Conservation (phyloP, 2,329 filamentous ascomycete genomes). For the Coniochaeta sp. region DNA sequence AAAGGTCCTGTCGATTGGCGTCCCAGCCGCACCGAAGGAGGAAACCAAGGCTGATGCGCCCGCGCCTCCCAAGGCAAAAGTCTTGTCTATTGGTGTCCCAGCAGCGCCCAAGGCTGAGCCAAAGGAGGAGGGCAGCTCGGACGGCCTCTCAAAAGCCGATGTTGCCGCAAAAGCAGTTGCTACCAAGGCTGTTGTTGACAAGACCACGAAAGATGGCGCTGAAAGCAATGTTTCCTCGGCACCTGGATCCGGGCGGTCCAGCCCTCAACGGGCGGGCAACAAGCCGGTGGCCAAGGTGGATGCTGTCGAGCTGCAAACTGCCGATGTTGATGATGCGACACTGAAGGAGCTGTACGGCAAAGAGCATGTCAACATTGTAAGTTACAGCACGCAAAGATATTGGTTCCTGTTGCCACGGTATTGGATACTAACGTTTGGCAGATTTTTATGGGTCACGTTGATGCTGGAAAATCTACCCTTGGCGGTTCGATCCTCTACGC, state of each 20-base stretch:
- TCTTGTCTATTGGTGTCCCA: constrained; percentile 65
- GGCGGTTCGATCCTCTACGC: constrained; percentile 89
- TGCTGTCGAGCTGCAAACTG: constrained; percentile 72
- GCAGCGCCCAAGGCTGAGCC: constrained; percentile 44
- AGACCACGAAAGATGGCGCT: constrained; percentile 60
- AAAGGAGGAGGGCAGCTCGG: constrained; percentile 37
- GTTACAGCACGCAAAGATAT: no score
- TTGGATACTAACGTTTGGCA: not conserved
- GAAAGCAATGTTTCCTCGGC: constrained; percentile 74
- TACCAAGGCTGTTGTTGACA: constrained; percentile 82
- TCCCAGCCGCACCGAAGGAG: constrained; percentile 44
- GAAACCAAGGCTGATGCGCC: constrained; percentile 39
- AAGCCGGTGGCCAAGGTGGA: constrained; percentile 59
- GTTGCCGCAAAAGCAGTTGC: constrained; percentile 80
- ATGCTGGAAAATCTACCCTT: constrained; percentile 94
- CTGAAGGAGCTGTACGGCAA: constrained; percentile 96
- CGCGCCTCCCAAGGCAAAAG: constrained; percentile 42
- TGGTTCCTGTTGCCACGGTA: no score
- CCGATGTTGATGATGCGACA: constrained; percentile 64
- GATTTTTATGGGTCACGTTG: constrained; percentile 64
- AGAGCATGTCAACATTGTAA: constrained; percentile 82
- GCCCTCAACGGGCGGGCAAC: constrained; percentile 60
- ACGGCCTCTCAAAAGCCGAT: constrained; percentile 39
- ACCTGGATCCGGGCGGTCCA: constrained; percentile 77
- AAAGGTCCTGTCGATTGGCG: constrained; percentile 74